Base-by-base conservation (phyloP, 2,329 filamentous ascomycete genomes). In the Fusarium sp. region DNA sequence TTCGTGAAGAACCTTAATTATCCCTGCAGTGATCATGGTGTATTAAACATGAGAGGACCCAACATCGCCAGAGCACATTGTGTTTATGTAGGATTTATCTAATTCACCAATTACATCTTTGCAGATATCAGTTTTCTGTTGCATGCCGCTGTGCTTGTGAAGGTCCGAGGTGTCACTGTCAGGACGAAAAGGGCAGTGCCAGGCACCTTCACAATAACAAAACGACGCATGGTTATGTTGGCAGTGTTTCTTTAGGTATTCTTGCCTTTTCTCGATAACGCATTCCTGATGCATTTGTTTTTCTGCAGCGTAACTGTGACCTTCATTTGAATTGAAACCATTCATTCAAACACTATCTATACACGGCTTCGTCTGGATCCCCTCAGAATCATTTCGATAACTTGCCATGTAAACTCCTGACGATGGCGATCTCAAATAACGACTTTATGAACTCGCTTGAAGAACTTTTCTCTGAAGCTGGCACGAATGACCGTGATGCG, bases 391-490 rank as follows among this genome's bases (percentile, higher is more conserved):
- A 39, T 38, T 18, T 51, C 9, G 15, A 38, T 22, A 28, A 54
- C 15, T 39, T 54, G 41, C 26, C 50, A 22, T 16, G 31, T 12
- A n/a, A 6, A 14, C 16, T 33, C 20, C 51, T 53, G 36, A 24
- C 18, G 22, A 71, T 60, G 61, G 6, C 24, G n/a, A 28, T 10
- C 6, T 30, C 62, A 9, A 50, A 48, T 22, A n/a, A n/a, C 7
- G 67, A 75, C 12, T 76, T 78, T 28, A 56, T 70, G 26, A 41
- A 44, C 1, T 76, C 66, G 3, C 35, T 78, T 10, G 41, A 39
- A 13, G 14, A 41, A 1, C 41, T 78, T 16, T 78, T 78, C n/a
- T 22, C 47, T n/a, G 77, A 78, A 58, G 68, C 71, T 20, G 58
- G 54, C 16, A 13, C 28, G 11, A 62, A 65, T 2, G 50, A 58